Percentiles rank a stretch among this genome's conserved stretches.
phyloP scores from a whole-genome alignment of 2,329 filamentous ascomycete species.

The Paramyrothecium roridum region DNA sequence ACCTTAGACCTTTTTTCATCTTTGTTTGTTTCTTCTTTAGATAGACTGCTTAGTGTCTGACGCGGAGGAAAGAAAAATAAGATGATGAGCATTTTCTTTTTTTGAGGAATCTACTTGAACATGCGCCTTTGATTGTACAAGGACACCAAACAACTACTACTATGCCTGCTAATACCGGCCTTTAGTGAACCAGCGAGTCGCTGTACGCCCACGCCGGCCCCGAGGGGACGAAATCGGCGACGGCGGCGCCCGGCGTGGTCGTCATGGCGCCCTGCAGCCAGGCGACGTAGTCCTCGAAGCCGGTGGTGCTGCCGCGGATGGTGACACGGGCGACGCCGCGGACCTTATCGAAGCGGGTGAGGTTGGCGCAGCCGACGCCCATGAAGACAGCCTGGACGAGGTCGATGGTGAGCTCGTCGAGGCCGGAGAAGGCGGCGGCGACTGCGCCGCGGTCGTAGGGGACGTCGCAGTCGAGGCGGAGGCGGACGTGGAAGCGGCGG shows the following conservation, averaged over 20 bases:
- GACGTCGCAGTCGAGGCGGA: constrained; percentile 38
- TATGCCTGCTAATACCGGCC: not conserved
- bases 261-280: constrained; percentile 38
- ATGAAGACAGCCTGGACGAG: constrained; percentile 34
- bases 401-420: constrained; percentile 37
- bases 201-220: constrained; percentile 15
- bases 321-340: constrained; percentile 32
- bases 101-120: not conserved
- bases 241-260: constrained; percentile 15
- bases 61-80: not conserved
- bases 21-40: not conserved
- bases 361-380: constrained; percentile 31
- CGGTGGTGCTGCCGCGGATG: constrained; percentile 33
- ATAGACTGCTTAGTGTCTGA: not conserved
- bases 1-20: not conserved
- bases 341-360: constrained; percentile 39
- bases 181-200: constrained; percentile 11
- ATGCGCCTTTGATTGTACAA: not conserved
- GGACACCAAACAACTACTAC: not conserved
- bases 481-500: constrained; percentile 32
- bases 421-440: constrained; percentile 29
- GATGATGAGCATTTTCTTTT: not conserved
- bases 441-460: constrained; percentile 25
- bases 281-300: constrained; percentile 37
- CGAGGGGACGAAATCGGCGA: constrained; percentile 14